Evolutionary conservation across 257 asterid species (phyloP), one percentile per base, ranked within the genome.

Genomic region (Orobanche coerulescens): DNA sequence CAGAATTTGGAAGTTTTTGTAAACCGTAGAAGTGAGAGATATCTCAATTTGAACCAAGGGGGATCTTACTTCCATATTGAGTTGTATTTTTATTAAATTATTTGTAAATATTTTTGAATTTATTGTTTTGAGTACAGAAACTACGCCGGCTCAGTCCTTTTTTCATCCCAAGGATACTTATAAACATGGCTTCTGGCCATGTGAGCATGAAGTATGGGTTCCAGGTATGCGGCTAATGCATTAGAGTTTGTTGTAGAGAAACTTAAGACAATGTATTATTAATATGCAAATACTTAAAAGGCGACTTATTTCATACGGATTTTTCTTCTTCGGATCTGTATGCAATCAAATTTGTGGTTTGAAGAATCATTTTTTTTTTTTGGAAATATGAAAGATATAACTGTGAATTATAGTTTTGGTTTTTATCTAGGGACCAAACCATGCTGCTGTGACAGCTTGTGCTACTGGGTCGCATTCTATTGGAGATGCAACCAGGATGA

Each of bases 361-460:
- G 61, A 44, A 43, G 37, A 48, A 65, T 46, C 8, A 25, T 16
- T 70, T 59, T 1, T 23, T 24, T 13, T 51, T 8, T n/a, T 57
- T 60, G 36, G 18, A 51, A 13, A 64, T 59, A 63, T 52, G 37
- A 20, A 50, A 67, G 78, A 63, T 56, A 55, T 31, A 46, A 58
- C 69, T 67, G 79, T 68, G 76, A 73, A 68, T 76, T 56, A 70
- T 70, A 76, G 79, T 79, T 58, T 71, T 85, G 73, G 70, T 49
- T 74, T 75, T 79, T 74, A 81, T 90, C 79, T 72, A 91, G 95
- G 98, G 98, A 71, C 98, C 97, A 72, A 92, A 92, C 71, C 98
- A 88, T 86, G 94, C 98, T 67, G 91, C 98, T 78, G 97, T 88
- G 71, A 92, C 97, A 76, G 98, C 98, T 64, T 88, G 98, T 80